Conservation (phyloP, 805 yeast species). For the Zygotorulaspora florentina region DNA sequence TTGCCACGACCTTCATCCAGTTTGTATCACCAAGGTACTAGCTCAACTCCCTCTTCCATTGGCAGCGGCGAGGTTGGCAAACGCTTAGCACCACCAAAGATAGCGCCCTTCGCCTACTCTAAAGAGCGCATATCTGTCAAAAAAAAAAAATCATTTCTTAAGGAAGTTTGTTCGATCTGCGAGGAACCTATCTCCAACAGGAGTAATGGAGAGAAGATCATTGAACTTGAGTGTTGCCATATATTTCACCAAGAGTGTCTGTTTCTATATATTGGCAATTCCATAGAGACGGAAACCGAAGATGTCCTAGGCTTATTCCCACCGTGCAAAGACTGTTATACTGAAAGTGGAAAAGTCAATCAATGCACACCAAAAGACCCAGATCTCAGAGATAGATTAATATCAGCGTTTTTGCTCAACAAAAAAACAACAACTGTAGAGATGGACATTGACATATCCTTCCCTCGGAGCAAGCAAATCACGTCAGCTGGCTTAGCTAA, state of each 20-base stretch:
- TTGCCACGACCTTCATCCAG: constrained; percentile 27
- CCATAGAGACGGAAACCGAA: constrained; percentile 3
- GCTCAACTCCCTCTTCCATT: not conserved
- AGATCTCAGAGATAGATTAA: constrained; percentile 26
- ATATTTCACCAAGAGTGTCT: constrained; percentile 57
- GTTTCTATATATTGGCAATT: constrained; percentile 35
- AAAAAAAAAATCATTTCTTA: constrained; percentile 26
- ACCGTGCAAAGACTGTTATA: constrained; percentile 22
- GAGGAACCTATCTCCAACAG: constrained; percentile 46
- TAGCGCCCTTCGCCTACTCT: constrained; percentile 16
- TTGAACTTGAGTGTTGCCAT: constrained; percentile 53
- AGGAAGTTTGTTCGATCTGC: constrained; percentile 41
- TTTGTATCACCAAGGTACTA: not conserved
- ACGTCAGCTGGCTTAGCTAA: not conserved
- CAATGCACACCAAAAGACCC: constrained; percentile 30
- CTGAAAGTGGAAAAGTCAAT: constrained; percentile 8
- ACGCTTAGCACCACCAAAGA: constrained; percentile 13
- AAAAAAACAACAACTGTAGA: not conserved
- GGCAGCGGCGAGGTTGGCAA: not conserved
- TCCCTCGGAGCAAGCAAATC: not conserved
- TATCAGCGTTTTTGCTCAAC: constrained; percentile 25
- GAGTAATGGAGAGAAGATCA: constrained; percentile 41
- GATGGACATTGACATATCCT: not conserved
- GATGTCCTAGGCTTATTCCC: constrained; percentile 30
- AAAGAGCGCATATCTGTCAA: constrained; percentile 2